Evolutionary conservation across 2,329 filamentous ascomycete genomes (phyloP), one percentile per base, ranked within the genome.

Genomic region (Ophiostoma fasciatum): DNA sequence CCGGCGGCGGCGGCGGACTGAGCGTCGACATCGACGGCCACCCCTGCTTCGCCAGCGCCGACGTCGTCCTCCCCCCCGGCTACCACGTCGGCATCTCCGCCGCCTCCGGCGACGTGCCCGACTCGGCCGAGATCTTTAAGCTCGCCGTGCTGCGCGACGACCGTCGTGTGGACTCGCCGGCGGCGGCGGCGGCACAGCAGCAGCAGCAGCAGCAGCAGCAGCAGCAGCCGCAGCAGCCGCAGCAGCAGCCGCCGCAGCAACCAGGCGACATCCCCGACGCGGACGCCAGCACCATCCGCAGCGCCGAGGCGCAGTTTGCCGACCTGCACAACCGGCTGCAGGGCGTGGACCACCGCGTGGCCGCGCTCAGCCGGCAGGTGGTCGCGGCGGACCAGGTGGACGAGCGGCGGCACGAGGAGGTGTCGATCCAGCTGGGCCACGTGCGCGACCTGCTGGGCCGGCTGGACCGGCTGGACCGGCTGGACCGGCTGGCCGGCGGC

Each of bases 61-160:
- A 83, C 63, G 68, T 96, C 49, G 66, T 64, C 42, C 68, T 98
- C 18, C 90, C 88, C 4, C 49, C 68, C 2, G 82, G 82, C 46
- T 92, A 96, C 62, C 71, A 72, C 53, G 82, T 94, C 46, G 90
- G 90, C 48, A 62, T 98, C 47, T 84, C 81, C 11, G 90, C 88
- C 28, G 82, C 83, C 13, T 88, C 83, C 4, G 82, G 83, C 21
- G 88, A 96, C 46, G 87, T 76, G 49, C 85, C 90, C 1, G 90
- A 98, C 59, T 93, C 84, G 5, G 93, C 94, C 50, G 90, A 98
- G 58, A 58, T 94, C 46, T 90, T 87, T 65, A 92, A 88, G 54
- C 71, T 96, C 52, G 68, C 81, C 25, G 72, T 90, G 35, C 73
- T 77, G 51, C 76, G 70, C 10, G 69, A 74, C 19, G 17, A 35